Percentiles rank a stretch among this genome's conserved stretches.
Evolutionary conservation across 345 rosid species (phyloP).

Genomic region (Turritis glabra): DNA sequence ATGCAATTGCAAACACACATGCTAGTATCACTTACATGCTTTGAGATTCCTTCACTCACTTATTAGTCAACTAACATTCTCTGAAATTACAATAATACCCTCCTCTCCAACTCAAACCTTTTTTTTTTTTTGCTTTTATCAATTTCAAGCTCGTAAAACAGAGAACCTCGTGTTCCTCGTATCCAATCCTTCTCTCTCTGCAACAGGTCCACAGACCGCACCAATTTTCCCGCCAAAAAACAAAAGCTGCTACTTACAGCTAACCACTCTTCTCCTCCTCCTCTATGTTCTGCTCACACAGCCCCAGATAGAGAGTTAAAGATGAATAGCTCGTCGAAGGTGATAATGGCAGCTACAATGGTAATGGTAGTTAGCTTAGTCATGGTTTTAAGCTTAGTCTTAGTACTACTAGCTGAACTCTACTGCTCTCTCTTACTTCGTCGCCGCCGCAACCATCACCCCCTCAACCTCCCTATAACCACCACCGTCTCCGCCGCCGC

Average conservation of each 20-base stretch:
- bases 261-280: neutral
- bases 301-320: slow-evolving; percentile 19
- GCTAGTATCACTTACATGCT: too few species aligned
- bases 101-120: neutral
- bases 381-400: slow-evolving; percentile 66
- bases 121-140: neutral
- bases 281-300: slow-evolving; percentile 3
- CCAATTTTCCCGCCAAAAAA: slow-evolving; percentile 37
- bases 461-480: slow-evolving; percentile 28
- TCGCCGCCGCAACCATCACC: slow-evolving; percentile 47
- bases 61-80: too few species aligned
- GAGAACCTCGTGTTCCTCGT: slow-evolving; percentile 40
- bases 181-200: slow-evolving; percentile 36
- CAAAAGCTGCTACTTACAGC: slow-evolving; percentile 22
- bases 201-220: slow-evolving; percentile 7
- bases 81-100: neutral
- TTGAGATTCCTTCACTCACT: neutral
- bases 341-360: slow-evolving; percentile 83
- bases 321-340: slow-evolving; percentile 80
- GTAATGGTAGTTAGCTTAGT: slow-evolving; percentile 77
- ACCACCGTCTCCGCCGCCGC: slow-evolving; percentile 30
- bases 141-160: slow-evolving; percentile 27
- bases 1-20: too few species aligned
- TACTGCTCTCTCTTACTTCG: slow-evolving; percentile 79
- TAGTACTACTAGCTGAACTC: slow-evolving; percentile 81